A percentile compares a stretch with the other conserved stretches of the same genome.
Conservation (phyloP, 176 grass and related monocot genomes). For the Aegilops bicornis region DNA sequence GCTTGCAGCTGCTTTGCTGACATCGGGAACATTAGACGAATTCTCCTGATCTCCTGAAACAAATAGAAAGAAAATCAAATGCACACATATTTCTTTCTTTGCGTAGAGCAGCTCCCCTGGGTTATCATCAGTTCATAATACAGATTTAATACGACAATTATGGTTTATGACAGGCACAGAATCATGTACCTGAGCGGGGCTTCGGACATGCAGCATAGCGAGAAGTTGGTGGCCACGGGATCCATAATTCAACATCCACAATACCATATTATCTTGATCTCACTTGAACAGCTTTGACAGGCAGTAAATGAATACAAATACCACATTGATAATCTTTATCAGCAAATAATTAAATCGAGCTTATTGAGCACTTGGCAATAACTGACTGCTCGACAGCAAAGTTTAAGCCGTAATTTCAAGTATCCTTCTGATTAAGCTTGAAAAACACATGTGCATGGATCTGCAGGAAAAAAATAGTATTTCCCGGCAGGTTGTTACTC, state of each 20-base stretch:
- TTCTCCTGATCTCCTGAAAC: conserved; percentile 49
- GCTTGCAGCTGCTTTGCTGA: not conserved
- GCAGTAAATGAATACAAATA: not conserved
- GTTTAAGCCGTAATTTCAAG: not conserved
- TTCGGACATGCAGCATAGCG: conserved; percentile 47
- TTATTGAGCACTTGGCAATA: not conserved
- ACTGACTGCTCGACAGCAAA: not conserved
- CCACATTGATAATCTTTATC: not conserved
- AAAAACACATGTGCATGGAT: too few species aligned
- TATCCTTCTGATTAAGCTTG: too few species aligned
- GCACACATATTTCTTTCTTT: conserved; percentile 59
- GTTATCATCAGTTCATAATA: conserved; percentile 2
- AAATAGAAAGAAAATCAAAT: conserved; percentile 61
- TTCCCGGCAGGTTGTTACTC: too few species aligned
- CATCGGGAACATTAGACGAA: conserved; percentile 15
- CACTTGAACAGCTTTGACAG: conserved; percentile 3
- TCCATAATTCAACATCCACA: conserved; percentile 49
- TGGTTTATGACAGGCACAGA: not conserved
- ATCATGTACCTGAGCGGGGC: conserved; percentile 54
- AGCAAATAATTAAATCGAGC: not conserved
- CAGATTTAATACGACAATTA: not conserved
- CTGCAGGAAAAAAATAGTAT: too few species aligned
- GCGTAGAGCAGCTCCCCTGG: conserved; percentile 54
- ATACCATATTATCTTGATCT: conserved; percentile 53
- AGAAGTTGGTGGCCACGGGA: conserved; percentile 46